Base-by-base conservation (phyloP, 2,329 filamentous ascomycete genomes). In the Sclerotinia subarctica region DNA sequence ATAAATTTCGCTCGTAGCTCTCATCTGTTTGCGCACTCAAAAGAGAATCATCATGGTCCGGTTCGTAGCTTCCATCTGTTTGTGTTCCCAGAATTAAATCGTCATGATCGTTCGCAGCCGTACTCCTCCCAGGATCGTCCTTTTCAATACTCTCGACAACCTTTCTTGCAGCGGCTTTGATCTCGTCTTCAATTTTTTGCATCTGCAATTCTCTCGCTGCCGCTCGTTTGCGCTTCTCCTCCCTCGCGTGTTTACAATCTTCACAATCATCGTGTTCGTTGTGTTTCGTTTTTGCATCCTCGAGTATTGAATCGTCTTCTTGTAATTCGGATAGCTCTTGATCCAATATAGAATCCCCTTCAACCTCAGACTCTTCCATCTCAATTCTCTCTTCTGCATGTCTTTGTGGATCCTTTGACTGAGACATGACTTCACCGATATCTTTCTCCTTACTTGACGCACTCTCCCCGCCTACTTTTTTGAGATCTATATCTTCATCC, bases 151-250 rank as follows among this genome's bases (percentile, higher is more conserved):
- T 81, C 2, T 80, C 81, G 13, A 85, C 79, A 19, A 86, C 83
- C 29, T 82, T 82, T 63, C 81, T 78, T 1, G 84, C 84, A 0
- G 84, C 84, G 32, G 81, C 81, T 44, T 85, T 82, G 69, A 86
- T 86, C 47, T 85, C 77, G 8, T 82, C 83, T 72, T 86, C 82
- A 2, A 84, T 84, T 6, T 72, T 68, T 24, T 74, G 71, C 6
- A 76, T 68, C 35, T 75, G 74, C 4, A 69, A 70, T 52, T 73
- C 70, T 67, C 73, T 71, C 13, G 69, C 74, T 54, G 67, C 38
- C 4, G 53, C 32, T 56, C 47, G 57, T 21, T 49, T 60, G n/a
- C 49, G 47, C 63, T 73, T 71, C 56, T 72, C 68, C 26, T 74
- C 71, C 29, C 70, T 53, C 38, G 65, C 51, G 69, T 63, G 13